phyloP scores from a whole-genome alignment of 192 early-diverging fungal species.

The Coemansia sp. region DNA sequence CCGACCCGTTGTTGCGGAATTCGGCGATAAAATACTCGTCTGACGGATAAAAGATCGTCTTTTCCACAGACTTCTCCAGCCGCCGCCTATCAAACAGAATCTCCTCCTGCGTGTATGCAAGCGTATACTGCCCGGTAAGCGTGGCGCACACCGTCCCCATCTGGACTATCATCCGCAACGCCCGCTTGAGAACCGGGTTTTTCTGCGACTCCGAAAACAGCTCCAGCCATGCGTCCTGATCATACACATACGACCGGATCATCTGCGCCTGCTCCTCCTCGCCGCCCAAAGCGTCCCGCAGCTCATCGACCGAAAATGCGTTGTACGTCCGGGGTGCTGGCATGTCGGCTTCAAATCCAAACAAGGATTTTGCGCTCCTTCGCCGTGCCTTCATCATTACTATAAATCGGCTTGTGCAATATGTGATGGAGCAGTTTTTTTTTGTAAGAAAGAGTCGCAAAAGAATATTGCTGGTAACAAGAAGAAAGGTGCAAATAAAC shows the following conservation, averaged over 20 bases:
- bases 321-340: slow-evolving; percentile 48
- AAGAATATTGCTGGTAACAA: too few species aligned
- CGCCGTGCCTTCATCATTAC: slow-evolving; percentile 49
- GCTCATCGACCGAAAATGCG: slow-evolving; percentile 39
- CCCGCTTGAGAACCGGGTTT: slow-evolving; percentile 49
- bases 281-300: slow-evolving; percentile 39
- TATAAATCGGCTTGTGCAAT: background rate
- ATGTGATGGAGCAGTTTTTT: background rate
- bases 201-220: slow-evolving; percentile 41
- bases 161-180: slow-evolving; percentile 51
- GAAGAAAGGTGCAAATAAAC: too few species aligned
- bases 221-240: slow-evolving; percentile 41
- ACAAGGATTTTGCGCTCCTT: slow-evolving; percentile 47
- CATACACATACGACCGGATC: slow-evolving; percentile 42
- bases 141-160: slow-evolving; percentile 51
- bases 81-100: slow-evolving; percentile 40
- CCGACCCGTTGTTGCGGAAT: slow-evolving; percentile 55
- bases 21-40: slow-evolving; percentile 50
- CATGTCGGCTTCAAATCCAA: slow-evolving; percentile 52
- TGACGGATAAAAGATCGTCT: slow-evolving; percentile 41
- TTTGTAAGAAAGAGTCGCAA: background rate
- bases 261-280: slow-evolving; percentile 46
- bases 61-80: slow-evolving; percentile 38
- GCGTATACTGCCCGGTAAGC: slow-evolving; percentile 47
- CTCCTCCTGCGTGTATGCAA: slow-evolving; percentile 48